Evolutionary conservation across 352 stramenopile genomes (phyloP).

Genomic region (Saprolegnia parasitica): DNA sequence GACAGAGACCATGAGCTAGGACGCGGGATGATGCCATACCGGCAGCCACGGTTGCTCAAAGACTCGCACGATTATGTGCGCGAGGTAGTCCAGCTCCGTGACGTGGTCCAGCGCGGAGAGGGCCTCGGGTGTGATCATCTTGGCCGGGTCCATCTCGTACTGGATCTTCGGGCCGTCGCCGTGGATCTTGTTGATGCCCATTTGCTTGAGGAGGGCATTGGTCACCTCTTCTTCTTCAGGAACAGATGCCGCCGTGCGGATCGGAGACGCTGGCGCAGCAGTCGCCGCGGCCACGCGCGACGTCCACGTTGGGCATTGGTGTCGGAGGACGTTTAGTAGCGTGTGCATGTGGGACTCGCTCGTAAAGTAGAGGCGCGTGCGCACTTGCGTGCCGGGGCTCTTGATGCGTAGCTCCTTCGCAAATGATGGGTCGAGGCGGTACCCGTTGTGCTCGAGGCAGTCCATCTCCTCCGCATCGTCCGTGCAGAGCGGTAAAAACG

Average conservation of each 20-base stretch:
- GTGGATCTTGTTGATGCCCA: slow-evolving; percentile 71
- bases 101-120: slow-evolving; percentile 77
- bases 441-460: slow-evolving; percentile 82
- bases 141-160: slow-evolving; percentile 76
- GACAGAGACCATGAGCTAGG: slow-evolving; percentile 2
- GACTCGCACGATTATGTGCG: slow-evolving; percentile 97
- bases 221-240: slow-evolving; percentile 78
- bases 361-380: slow-evolving; percentile 99
- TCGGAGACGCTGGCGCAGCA: slow-evolving; percentile 1
- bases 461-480: slow-evolving; percentile 39
- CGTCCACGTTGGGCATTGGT: slow-evolving; percentile 74
- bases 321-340: slow-evolving; percentile 96
- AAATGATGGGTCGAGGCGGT: slow-evolving; percentile 80
- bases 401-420: slow-evolving; percentile 95
- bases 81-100: slow-evolving; percentile 97
- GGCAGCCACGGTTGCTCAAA: slow-evolving; percentile 91
- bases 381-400: slow-evolving; percentile 76
- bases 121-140: slow-evolving; percentile 71
- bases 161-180: slow-evolving; percentile 71
- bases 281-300: slow-evolving; percentile 46
- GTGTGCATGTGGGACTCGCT: slow-evolving; percentile 98
- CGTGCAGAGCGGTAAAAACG: slow-evolving; percentile 25
- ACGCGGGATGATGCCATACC: slow-evolving; percentile 1
- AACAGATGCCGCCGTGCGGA: slow-evolving; percentile 51
- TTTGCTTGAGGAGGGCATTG: slow-evolving; percentile 78